Base-by-base conservation (phyloP, 352 stramenopile genomes). In the Globisporangium echinulatum region DNA sequence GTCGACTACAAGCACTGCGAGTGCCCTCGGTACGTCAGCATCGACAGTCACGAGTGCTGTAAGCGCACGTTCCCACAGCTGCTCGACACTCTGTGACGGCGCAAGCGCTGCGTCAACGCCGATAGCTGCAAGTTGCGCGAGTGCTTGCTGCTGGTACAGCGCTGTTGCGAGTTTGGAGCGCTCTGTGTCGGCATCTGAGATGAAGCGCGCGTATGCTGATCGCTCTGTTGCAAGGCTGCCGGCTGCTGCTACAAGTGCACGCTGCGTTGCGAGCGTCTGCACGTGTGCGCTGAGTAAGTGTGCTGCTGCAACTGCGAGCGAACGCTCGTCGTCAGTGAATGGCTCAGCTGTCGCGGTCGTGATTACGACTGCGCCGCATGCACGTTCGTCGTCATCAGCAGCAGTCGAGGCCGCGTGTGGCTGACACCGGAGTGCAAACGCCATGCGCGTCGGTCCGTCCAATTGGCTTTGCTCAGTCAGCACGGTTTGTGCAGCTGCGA, bases 281-380 rank as follows among this genome's bases (percentile, higher is more conserved):
- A 57, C 61, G 52, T 62, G 61, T 15, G 13, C 14, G 46, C 61
- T 62, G 17, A 62, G 10, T 10, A 67, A 47, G n/a, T 17, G 52
- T 3, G 54, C 44, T 5, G 51, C 42, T 25, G 62, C 48, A 4
- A 37, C 25, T 3, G 54, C 55, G 15, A 62, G 37, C 33, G 54
- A 43, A 3, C 19, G 44, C 8, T 67, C 61, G 36, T 67, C 55
- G 11, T 39, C 43, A 44, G 61, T 67, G 15, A 67, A 67, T 2
- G 44, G 36, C 25, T 50, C 37, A 6, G 39, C 14, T 6, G 13
- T 40, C 46, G n/a, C 49, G 42, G 52, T 62, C 17, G 61, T 58
- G 37, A 67, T 51, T 7, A 15, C 51, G n/a, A 67, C 43, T 11
- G 46, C 44, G 7, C 58, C 58, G 19, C 33, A 10, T 9, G 59